A percentile compares a stretch with the other conserved stretches of the same genome.
These are phyloP conservation scores for Phytopythium litorale DNA, from an alignment of 352 stramenopile genomes.

Conservation along the genomic window DNA sequence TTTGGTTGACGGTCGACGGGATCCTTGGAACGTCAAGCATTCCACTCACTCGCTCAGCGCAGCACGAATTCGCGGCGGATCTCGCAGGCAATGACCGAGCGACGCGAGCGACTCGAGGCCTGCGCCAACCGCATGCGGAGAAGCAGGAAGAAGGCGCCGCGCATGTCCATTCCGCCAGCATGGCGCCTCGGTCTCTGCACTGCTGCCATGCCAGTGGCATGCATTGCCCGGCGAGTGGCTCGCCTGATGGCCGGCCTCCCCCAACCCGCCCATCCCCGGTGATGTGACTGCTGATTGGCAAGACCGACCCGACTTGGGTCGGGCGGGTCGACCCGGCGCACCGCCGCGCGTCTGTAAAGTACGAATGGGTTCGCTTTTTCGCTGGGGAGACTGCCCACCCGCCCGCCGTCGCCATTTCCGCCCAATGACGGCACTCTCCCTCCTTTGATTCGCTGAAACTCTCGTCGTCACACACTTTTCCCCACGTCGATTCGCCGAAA, in stretches of 20 bases:
- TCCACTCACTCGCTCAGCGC: no score
- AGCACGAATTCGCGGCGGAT: no score
- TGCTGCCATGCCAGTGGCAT: background rate
- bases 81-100: no score
- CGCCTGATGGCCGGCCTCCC: background rate
- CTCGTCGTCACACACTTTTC: background rate
- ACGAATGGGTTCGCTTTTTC: conserved; percentile 10
- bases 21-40: background rate
- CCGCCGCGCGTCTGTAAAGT: background rate
- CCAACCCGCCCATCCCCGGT: background rate
- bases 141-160: background rate
- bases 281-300: conserved; percentile 4
- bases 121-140: background rate
- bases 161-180: conserved; percentile 1
- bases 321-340: background rate
- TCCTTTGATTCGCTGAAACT: conserved; percentile 4
- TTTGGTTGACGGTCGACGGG: background rate
- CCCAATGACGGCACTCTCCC: background rate
- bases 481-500: background rate
- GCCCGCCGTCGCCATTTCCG: background rate
- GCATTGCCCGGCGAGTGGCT: background rate
- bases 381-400: background rate
- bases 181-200: background rate
- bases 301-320: conserved; percentile 4
- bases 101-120: background rate